Percentiles rank a stretch among this genome's conserved stretches.
Conservation (phyloP, 495 filamentous ascomycete species). For the Choiromyces venosus region DNA sequence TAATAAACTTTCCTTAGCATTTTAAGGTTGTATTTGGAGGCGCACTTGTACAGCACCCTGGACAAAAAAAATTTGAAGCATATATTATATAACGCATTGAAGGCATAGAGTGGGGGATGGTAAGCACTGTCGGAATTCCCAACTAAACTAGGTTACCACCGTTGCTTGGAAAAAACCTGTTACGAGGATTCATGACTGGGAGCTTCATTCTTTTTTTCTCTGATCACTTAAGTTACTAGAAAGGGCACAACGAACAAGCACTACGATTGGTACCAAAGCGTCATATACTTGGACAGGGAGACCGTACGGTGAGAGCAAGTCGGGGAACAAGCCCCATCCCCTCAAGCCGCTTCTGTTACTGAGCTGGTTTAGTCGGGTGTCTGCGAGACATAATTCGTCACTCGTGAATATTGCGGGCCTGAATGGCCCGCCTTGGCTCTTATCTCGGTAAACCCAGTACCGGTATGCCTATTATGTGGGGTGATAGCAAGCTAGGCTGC, state of each 20-base stretch:
- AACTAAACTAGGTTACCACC: not conserved
- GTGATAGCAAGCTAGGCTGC: not conserved
- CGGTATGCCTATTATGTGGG: too few species aligned
- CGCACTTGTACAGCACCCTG: not conserved
- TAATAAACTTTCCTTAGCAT: not conserved
- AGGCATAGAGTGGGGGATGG: not conserved
- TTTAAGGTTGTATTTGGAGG: too few species aligned
- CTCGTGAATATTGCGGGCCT: not conserved
- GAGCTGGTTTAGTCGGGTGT: not conserved
- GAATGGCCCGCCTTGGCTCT: not conserved
- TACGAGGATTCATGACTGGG: not conserved
- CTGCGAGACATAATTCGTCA: not conserved
- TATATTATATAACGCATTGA: not conserved
- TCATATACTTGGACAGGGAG: too few species aligned
- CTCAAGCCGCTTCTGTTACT: not conserved
- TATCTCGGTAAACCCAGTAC: not conserved
- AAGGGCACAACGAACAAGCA: too few species aligned
- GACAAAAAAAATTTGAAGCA: not conserved
- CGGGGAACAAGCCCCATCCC: not conserved
- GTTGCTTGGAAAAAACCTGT: not conserved
- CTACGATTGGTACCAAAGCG: too few species aligned
- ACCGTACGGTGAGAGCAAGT: too few species aligned
- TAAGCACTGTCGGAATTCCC: not conserved
- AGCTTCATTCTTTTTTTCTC: not conserved
- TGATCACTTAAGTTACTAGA: too few species aligned